These are phyloP conservation scores for Cyberlindnera xylosilytica DNA, from an alignment of 805 yeast genomes.

Conservation along the genomic window DNA sequence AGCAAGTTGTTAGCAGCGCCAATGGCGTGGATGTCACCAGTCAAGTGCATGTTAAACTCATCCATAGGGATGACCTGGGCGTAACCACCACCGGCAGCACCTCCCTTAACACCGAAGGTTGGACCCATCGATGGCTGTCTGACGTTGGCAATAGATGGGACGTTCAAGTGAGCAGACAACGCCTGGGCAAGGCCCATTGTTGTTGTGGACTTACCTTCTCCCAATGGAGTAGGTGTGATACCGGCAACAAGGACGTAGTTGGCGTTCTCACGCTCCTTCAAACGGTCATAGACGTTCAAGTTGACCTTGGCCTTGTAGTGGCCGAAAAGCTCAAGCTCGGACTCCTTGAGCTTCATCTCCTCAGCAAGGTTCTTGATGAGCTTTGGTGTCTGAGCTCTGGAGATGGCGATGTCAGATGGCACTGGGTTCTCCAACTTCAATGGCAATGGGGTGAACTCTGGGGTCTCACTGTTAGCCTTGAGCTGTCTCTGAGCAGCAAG, in stretches of 20 bases:
- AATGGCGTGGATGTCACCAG: conserved; percentile 85
- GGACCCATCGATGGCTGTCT: conserved; percentile 91
- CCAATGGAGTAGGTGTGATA: conserved; percentile 82
- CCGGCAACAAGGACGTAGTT: conserved; percentile 77
- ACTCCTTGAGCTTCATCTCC: conserved; percentile 64
- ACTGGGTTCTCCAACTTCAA: conserved; percentile 60
- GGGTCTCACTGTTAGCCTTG: conserved; percentile 24
- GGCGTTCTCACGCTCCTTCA: conserved; percentile 59
- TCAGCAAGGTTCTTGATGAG: conserved; percentile 63
- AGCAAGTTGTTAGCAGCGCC: conserved; percentile 77
- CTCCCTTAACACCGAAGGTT: conserved; percentile 84
- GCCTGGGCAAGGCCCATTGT: conserved; percentile 83
- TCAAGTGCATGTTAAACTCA: conserved; percentile 81
- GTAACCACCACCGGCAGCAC: conserved; percentile 90
- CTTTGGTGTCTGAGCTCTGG: conserved; percentile 73
- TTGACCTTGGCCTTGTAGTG: conserved; percentile 75
- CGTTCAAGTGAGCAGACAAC: conserved; percentile 67
- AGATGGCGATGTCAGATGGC: conserved; percentile 78
- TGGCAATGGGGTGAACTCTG: conserved; percentile 47
- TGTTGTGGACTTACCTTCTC: conserved; percentile 84
- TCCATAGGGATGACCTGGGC: conserved; percentile 89
- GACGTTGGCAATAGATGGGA: conserved; percentile 73
- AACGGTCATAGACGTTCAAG: conserved; percentile 58
- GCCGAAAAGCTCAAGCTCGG: conserved; percentile 74
- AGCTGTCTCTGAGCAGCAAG: conserved; percentile 57